These are phyloP conservation scores for Castanopsis chinensis DNA, from an alignment of 306 rosid species.

Conservation along the genomic window DNA sequence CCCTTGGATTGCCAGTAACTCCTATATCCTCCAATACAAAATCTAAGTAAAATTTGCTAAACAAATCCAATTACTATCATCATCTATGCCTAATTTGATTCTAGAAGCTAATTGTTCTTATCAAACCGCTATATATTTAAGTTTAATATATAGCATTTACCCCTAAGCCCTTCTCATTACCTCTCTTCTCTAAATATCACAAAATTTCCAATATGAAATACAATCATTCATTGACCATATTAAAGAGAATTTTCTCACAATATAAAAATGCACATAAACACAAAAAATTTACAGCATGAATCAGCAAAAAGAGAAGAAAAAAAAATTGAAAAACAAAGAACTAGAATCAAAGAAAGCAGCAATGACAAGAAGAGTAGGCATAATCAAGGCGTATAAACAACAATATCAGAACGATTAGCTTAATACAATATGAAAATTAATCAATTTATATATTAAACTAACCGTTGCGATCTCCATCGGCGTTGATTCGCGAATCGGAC, in stretches of 20 bases:
- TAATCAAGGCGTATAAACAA: slow-evolving; percentile 1
- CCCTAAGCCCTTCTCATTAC: neutral
- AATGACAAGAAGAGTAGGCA: neutral
- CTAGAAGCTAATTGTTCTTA: neutral
- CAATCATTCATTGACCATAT: neutral
- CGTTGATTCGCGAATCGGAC: slow-evolving; percentile 25
- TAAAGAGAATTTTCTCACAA: neutral
- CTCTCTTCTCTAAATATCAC: neutral
- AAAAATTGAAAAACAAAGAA: neutral
- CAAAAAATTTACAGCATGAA: neutral
- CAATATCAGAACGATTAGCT: neutral
- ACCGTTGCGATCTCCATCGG: slow-evolving; percentile 30
- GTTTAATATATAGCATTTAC: neutral
- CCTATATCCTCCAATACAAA: neutral
- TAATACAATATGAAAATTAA: neutral
- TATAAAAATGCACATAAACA: neutral
- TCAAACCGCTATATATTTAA: neutral
- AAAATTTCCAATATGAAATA: neutral
- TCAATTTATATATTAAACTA: slow-evolving; percentile 1
- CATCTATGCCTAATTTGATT: neutral
- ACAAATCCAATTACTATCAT: neutral
- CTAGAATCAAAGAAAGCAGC: neutral
- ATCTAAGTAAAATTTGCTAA: neutral
- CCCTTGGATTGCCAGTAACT: neutral
- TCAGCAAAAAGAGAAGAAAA: neutral